Base-by-base conservation (phyloP, 441 rosid genomes). In the Euphorbia schlechtendalii region DNA sequence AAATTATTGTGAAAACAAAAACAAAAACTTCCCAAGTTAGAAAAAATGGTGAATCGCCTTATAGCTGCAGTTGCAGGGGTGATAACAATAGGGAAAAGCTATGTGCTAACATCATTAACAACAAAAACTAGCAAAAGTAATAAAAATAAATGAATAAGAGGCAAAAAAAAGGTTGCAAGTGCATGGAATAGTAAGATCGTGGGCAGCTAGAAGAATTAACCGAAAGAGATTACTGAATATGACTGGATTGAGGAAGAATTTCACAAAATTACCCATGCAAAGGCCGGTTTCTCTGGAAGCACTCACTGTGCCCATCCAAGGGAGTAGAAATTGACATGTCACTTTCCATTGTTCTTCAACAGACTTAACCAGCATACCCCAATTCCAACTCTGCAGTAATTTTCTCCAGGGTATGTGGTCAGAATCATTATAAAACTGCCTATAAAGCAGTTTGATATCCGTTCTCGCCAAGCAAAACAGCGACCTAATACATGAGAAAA, bases 291-390 rank as follows among this genome's bases (percentile, higher is more conserved):
- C 78, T 86, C 53, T 77, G 81, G 69, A 53, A 74, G 22, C 79
- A 82, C 66, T 84, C 82, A n/a, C 59, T 32, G 64, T 72, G 71
- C 72, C 94, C 92, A 75, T 78, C 84, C 13, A 80, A 64, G 46
- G 88, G 87, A 72, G 84, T 71, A 64, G 86, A 75, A 55, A 77
- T 66, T 28, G 80, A 62, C 61, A 68, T 73, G 46, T 87, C 89
- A 86, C 89, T 77, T 82, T 86, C 89, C 99, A 93, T 93, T 73
- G 48, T 79, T 84, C 45, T 68, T 83, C 56, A 70, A 67, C 70
- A 76, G 66, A 71, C 51, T 72, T 79, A 77, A 71, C 68, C 72
- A 68, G 66, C 84, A 78, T 72, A 83, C 74, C 71, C 83, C 78
- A 68, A 80, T 84, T 70, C 91, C 92, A 65, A 80, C 80, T 66